Evolutionary conservation across 2,329 filamentous ascomycete genomes (phyloP), one percentile per base, ranked within the genome.

Genomic region (Beauveria bassiana): DNA sequence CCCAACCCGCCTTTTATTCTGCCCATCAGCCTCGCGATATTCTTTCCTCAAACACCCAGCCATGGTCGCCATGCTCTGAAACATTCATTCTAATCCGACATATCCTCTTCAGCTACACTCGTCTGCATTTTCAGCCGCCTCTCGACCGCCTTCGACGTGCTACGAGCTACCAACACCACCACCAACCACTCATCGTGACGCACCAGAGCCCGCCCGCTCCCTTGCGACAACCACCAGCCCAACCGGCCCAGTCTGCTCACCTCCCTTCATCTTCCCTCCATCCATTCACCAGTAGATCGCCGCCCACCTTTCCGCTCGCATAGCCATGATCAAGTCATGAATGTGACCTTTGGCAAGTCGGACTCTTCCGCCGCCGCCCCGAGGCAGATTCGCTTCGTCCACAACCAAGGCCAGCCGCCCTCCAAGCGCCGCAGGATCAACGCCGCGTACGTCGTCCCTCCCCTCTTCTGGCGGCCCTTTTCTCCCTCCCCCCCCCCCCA

Each of bases 361-460:
- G 72, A 74, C 62, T 69, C 65, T 65, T 70, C 66, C 64, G 59
- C 59, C 59, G 51, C 59, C 59, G 42, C 42, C 50, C 80, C 77
- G 61, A 85, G 83, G 72, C 81, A 83, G 71, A 90, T 91, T 67
- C 87, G 89, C 68, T 93, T 93, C 72, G 89, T 93, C 68, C 89
- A 91, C 66, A 91, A 87, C 69, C 88, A 92, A 75, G 89, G 90
- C 64, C 88, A 90, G 66, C 90, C 90, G 54, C 89, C 90, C 64
- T 87, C 88, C 28, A 93, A 93, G 75, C 81, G 89, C 68, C 83
- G 90, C 70, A 82, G 90, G 68, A 90, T 93, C 70, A 91, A 87
- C 75, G 87, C 89, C 69, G 90, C 90, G 85, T 90, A 80, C 74
- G 86, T 38, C 28, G 22, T 14, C 18, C 81, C 59, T 67, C 61